Evolutionary conservation across 352 stramenopile species (phyloP), one percentile per base, ranked within the genome.

Genomic region (Thraustochytrium striatum): DNA sequence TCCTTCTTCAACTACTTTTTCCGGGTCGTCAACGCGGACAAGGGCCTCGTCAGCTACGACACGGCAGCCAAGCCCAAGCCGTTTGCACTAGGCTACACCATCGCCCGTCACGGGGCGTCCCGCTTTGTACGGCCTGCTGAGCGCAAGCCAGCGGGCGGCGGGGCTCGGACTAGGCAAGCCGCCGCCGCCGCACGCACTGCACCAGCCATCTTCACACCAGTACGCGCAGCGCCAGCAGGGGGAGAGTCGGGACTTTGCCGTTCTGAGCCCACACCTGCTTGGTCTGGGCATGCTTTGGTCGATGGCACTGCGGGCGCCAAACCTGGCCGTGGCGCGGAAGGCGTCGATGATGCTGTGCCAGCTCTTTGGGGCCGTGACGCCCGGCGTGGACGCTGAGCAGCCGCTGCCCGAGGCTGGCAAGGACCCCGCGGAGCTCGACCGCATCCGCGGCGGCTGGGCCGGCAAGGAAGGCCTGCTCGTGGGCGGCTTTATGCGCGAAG

Each of bases 1-100:
- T 47, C 30, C 50, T 75, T 75, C 52, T 75, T 75, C 25, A 30
- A 75, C 9, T 75, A 75, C 11, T 75, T 75, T 72, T 75, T 75
- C 30, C 65, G 52, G 3, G 65, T 75, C 21, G 65, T 75, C 65
- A 75, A 75, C 30, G n/a, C 39, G 1, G 65, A 75, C 50, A 9
- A 43, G 11, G 39, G 39, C 5, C 52, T 30, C 13, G 9, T 75
- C n/a, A 11, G n/a, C 16, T 75, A 75, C 36, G 25, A 11, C 1
- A 9, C 16, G 21, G 44, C 30, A 9, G 35, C 19, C 41, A 72
- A 75, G 39, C 65, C 65, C 11, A 30, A 38, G 16, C 65, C 65
- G 11, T 75, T 62, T n/a, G n/a, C n/a, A n/a, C n/a, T n/a, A n/a
- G n/a, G n/a, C n/a, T n/a, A n/a, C n/a, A n/a, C n/a, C n/a, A n/a